These are phyloP conservation scores for Penicillium sp. DNA, from an alignment of 2,329 filamentous ascomycete genomes.

Conservation along the genomic window DNA sequence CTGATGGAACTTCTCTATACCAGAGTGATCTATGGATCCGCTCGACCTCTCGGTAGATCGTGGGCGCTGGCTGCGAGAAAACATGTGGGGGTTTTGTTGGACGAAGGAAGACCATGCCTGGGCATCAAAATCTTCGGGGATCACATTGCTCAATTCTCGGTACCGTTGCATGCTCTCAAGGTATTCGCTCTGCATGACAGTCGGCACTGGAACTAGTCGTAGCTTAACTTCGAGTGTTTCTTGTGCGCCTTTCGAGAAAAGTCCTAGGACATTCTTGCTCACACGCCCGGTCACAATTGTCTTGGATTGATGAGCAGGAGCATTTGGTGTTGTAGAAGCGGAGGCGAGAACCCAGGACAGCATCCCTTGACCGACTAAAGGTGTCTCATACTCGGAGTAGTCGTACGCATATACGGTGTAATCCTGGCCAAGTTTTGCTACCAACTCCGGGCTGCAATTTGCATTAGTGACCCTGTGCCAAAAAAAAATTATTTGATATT, in stretches of 20 bases:
- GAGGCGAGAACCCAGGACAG: conserved; percentile 74
- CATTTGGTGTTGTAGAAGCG: conserved; percentile 53
- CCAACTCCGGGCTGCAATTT: conserved; percentile 73
- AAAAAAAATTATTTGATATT: neutral
- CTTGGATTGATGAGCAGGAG: conserved; percentile 58
- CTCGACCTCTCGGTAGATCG: conserved; percentile 23
- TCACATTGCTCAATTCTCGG: conserved; percentile 54
- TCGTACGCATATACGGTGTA: conserved; percentile 98
- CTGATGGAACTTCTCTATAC: conserved; percentile 43
- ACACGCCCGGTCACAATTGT: conserved; percentile 79
- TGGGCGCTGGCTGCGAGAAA: conserved; percentile 22
- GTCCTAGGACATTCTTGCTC: conserved; percentile 75
- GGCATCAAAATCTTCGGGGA: conserved; percentile 61
- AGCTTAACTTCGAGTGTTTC: conserved; percentile 93
- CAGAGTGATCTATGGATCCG: conserved; percentile 38
- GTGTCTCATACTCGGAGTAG: conserved; percentile 90
- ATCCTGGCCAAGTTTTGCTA: conserved; percentile 68
- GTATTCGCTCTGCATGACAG: conserved; percentile 58
- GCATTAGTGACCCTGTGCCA: conserved; percentile 2
- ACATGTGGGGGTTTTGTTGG: conserved; percentile 60
- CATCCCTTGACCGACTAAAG: conserved; percentile 92
- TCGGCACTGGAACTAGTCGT: conserved; percentile 74
- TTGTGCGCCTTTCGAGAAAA: conserved; percentile 74
- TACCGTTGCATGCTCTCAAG: conserved; percentile 59
- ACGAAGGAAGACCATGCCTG: conserved; percentile 76